A percentile compares a stretch with the other conserved stretches of the same genome.
phyloP scores from a whole-genome alignment of 2,329 filamentous ascomycete species.

The Ascochyta pisi region DNA sequence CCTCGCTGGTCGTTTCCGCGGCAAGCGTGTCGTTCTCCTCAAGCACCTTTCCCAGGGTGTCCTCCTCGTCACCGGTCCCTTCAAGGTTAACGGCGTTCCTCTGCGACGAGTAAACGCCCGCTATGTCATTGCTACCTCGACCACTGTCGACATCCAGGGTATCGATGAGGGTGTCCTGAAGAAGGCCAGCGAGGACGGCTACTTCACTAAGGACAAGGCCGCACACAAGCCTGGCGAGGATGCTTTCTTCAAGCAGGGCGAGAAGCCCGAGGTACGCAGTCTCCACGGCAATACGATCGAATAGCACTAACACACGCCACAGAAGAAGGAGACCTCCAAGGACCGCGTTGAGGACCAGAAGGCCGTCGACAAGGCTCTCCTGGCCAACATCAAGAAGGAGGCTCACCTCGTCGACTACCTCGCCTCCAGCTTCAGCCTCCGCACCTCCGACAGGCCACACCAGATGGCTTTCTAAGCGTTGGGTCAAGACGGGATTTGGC shows the following conservation, averaged over 20 bases:
- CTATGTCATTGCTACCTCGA: constrained; percentile 91
- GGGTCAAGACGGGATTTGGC: constrained; percentile 47
- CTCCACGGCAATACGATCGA: not conserved
- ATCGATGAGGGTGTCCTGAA: constrained; percentile 74
- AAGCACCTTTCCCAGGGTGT: constrained; percentile 98
- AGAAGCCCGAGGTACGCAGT: constrained; percentile 88
- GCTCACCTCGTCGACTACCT: constrained; percentile 94
- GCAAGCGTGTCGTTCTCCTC: constrained; percentile 99
- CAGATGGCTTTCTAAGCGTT: constrained; percentile 93
- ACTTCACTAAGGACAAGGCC: constrained; percentile 96
- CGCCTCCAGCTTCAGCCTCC: constrained; percentile 93
- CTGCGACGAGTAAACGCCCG: constrained; percentile 91
- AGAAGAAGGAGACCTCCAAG: constrained; percentile 97
- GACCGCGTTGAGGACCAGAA: constrained; percentile 97
- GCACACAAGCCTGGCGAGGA: constrained; percentile 97
- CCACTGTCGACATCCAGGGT: constrained; percentile 82
- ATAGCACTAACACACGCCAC: constrained; percentile 33
- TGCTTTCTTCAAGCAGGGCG: constrained; percentile 99
- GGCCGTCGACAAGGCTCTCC: constrained; percentile 94
- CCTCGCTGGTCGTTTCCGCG: constrained; percentile 98
- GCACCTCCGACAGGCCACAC: constrained; percentile 99
- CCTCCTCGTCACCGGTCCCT: constrained; percentile 97
- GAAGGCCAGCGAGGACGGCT: constrained; percentile 83
- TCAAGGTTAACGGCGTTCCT: constrained; percentile 99
- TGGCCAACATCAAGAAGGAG: constrained; percentile 98